phyloP scores from a whole-genome alignment of 306 rosid species.

The Vigna mungo region DNA sequence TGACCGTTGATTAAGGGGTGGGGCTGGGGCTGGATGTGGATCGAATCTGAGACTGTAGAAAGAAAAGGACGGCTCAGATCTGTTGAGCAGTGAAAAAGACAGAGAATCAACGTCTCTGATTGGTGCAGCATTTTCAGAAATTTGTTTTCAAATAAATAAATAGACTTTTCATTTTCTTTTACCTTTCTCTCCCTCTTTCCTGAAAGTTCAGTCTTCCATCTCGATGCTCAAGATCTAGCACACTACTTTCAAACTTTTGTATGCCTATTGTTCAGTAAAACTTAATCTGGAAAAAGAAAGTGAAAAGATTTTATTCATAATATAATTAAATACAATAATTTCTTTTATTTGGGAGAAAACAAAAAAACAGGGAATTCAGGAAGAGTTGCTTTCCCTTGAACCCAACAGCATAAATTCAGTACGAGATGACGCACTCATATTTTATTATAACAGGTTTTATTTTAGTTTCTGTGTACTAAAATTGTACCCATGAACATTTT shows the following conservation, averaged over 20 bases:
- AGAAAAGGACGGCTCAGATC: slow-evolving; percentile 44
- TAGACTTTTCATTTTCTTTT: neutral
- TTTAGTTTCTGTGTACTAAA: no score
- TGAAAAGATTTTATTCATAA: no score
- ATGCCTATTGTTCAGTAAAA: neutral
- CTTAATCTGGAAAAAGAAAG: no score
- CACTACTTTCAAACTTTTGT: neutral
- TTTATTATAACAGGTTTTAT: neutral
- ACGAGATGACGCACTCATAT: neutral
- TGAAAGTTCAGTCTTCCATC: neutral
- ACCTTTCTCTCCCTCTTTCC: neutral
- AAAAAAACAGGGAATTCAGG: neutral
- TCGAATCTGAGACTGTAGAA: slow-evolving; percentile 24
- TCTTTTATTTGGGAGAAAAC: neutral
- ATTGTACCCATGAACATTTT: no score
- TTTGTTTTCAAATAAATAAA: neutral
- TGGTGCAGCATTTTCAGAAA: slow-evolving; percentile 30
- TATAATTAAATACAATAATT: no score
- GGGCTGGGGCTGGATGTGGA: neutral
- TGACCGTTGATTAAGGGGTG: slow-evolving; percentile 1
- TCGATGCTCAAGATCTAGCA: neutral
- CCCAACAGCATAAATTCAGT: neutral
- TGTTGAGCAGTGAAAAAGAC: slow-evolving; percentile 18
- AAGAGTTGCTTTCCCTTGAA: slow-evolving; percentile 7
- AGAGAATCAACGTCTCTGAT: slow-evolving; percentile 30